Conservation (phyloP, 2,329 filamentous ascomycete genomes). For the Ophiostoma himal-ulmi region DNA sequence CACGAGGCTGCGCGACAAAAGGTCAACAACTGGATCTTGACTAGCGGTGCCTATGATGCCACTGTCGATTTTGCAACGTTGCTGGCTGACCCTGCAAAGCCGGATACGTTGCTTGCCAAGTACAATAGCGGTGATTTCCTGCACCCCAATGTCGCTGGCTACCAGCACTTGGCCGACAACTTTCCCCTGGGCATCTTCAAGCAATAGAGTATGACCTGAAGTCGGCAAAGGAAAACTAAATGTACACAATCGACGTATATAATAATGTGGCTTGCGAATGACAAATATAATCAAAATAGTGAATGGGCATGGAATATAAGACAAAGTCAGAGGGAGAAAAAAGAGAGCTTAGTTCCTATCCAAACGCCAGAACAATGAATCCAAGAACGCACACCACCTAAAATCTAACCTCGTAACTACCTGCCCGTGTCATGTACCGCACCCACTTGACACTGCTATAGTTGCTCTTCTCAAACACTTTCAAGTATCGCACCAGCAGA, state of each 20-base stretch:
- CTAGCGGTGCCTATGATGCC: neutral
- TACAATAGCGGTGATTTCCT: neutral
- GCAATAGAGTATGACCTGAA: neutral
- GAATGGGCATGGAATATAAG: neutral
- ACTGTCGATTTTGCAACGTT: neutral
- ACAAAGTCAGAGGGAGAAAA: constrained; percentile 16
- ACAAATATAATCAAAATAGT: neutral
- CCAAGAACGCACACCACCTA: neutral
- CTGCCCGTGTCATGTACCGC: constrained; percentile 95
- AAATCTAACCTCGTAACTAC: constrained; percentile 92
- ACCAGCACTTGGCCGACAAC: neutral
- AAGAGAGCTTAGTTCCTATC: neutral
- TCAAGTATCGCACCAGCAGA: constrained; percentile 84
- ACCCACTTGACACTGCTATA: constrained; percentile 99
- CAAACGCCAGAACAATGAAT: neutral
- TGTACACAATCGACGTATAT: neutral
- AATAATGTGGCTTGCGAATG: neutral
- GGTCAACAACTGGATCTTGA: neutral
- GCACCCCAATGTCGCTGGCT: neutral
- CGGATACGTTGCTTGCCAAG: neutral
- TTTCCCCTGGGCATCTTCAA: neutral
- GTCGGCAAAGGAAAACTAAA: constrained; percentile 28
- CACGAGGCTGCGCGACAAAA: neutral
- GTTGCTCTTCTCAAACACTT: constrained; percentile 99
- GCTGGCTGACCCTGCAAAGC: neutral